Base-by-base conservation (phyloP, 352 stramenopile genomes). In the Phytopythium boreale region DNA sequence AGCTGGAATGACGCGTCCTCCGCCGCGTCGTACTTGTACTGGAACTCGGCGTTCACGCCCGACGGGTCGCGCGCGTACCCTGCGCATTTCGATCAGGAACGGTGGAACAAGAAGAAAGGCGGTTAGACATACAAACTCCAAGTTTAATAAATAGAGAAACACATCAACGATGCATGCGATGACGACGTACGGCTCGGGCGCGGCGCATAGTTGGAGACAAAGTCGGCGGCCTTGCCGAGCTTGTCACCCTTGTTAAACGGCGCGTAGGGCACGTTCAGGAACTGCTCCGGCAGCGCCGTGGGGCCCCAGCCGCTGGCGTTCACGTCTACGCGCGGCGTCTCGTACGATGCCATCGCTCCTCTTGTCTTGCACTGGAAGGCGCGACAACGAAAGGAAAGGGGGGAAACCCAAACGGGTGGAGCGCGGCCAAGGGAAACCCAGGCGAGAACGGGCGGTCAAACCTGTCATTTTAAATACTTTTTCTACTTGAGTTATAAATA, bases 171-270 rank as follows among this genome's bases (percentile, higher is more conserved):
- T 4, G n/a, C n/a, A n/a, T n/a, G n/a, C n/a, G 44, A 50, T 6
- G 8, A 50, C 5, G n/a, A 31, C 46, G 46, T 52, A 52, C 47
- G 80, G 27, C 64, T 69, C 56, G 75, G 77, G 56, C 82, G 80
- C 17, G 75, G 75, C 62, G 74, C 82, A 51, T 91, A 92, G 66
- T 83, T 92, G 36, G 80, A 90, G 31, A 90, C 82, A 62, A 98
- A 98, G 81, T 99, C 96, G 44, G 96, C 96, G 17, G 84, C 92
- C 50, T 97, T 94, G 27, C 95, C 95, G 12, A 98, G 77, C 68
- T 97, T 96, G 82, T 99, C 96, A 41, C 86, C 92, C 68, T 98
- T 97, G 65, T 96, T 97, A 74, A 99, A 99, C 4, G 95, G 94
- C 44, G 93, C 89, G 70, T 98, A 99, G 10, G 96, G 96, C 31